Base-by-base conservation (phyloP, 75 land plant genomes). In the Cunninghamia lanceolata region DNA sequence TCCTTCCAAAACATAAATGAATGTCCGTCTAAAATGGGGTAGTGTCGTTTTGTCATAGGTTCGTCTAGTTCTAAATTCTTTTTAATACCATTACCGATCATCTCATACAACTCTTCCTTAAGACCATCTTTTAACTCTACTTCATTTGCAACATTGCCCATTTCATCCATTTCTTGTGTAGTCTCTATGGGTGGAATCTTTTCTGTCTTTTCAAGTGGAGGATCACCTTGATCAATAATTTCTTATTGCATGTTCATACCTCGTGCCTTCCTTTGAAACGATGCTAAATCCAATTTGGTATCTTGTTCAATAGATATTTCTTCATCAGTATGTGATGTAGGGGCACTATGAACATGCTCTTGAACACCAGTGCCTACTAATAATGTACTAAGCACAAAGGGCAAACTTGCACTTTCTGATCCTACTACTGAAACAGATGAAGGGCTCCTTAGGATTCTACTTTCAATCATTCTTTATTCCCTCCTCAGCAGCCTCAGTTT, bases 401-500 rank as follows among this genome's bases (percentile, higher is more conserved):
- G 16, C 21, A 84, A 35, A 36, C 70, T 28, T 19, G 73, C 6
- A 66, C n/a, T 40, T 59, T 59, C 68, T 6, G 46, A 42, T 25
- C 25, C 46, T 38, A 21, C 40, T 81, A 81, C 17, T 42, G 82
- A 42, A 43, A 52, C 14, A 81, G 52, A 38, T 38, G 7, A 34
- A 80, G 75, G 45, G 87, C 82, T 34, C 85, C 2, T 38, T 46
- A 84, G 54, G 82, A 76, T 50, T 89, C 86, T 16, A 42, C 88
- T 21, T 42, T 86, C 53, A 43, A 9, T 42, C 43, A 68, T 88
- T 11, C 89, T 39, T 45, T 76, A n/a, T 86, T 15, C 87, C 93
- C 1, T 83, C 78, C 54, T 81, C 92, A 39, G 90, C 85, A 88
- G 86, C 89, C 73, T 94, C 98, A 46, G 84, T 82, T 83, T 94